Conservation (phyloP, 768 basidiomycete species). For the Tylopilus sp. region DNA sequence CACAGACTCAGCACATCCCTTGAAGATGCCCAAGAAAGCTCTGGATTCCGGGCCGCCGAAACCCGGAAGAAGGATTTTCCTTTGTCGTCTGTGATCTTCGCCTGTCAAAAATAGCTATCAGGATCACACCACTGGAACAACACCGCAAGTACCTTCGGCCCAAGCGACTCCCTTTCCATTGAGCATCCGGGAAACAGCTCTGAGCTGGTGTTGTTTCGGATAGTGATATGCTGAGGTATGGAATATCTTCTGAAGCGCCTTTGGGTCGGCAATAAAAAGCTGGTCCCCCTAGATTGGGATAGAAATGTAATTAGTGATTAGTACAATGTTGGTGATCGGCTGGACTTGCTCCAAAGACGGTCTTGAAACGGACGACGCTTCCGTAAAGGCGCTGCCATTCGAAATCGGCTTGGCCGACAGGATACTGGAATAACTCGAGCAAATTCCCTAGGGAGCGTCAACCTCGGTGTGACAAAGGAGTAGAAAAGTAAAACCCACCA, state of each 20-base stretch:
- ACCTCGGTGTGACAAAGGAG: conserved; percentile 16
- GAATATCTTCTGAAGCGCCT: conserved; percentile 40
- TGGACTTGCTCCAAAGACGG: conserved; percentile 18
- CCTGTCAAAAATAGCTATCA: conserved; percentile 17
- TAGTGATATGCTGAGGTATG: conserved; percentile 43
- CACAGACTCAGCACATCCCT: conserved; percentile 31
- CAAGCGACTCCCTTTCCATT: conserved; percentile 37
- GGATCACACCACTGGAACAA: conserved; percentile 9
- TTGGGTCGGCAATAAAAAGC: conserved; percentile 46
- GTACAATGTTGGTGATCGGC: neutral
- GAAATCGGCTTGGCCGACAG: conserved; percentile 24
- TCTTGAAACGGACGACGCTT: conserved; percentile 26
- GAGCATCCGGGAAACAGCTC: conserved; percentile 11
- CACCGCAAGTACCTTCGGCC: conserved; percentile 35
- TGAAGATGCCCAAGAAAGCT: conserved; percentile 49
- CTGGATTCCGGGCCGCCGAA: conserved; percentile 52
- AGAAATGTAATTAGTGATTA: conserved; percentile 5
- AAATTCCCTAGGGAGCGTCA: conserved; percentile 24
- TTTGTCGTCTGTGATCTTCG: conserved; percentile 50
- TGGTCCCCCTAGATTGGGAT: conserved; percentile 33
- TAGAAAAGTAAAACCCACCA: conserved; percentile 2
- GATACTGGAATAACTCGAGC: conserved; percentile 22
- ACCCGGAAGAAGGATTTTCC: conserved; percentile 52
- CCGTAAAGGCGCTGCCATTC: conserved; percentile 31
- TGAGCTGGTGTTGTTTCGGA: conserved; percentile 33